Conservation (phyloP, 2,329 filamentous ascomycete genomes). For the Zalaria obscura region DNA sequence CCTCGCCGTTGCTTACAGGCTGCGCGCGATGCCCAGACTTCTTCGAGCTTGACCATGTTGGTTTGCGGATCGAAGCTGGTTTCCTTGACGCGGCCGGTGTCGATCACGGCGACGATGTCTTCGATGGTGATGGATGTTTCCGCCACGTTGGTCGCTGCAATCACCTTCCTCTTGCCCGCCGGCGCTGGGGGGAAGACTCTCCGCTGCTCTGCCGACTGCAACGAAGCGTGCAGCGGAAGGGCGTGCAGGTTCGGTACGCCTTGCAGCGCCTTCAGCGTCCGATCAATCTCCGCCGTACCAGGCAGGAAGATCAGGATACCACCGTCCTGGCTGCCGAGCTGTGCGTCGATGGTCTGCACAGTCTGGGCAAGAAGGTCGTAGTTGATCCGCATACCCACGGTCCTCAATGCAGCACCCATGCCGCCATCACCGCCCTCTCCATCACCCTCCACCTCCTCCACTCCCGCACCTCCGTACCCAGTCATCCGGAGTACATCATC, state of each 20-base stretch:
- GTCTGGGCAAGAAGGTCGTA: slow-evolving; percentile 74
- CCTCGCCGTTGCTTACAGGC: slow-evolving; percentile 91
- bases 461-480: slow-evolving; percentile 39
- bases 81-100: slow-evolving; percentile 90
- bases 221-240: slow-evolving; percentile 79
- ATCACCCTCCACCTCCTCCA: slow-evolving; percentile 30
- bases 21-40: slow-evolving; percentile 87
- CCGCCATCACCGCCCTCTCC: slow-evolving; percentile 28
- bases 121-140: slow-evolving; percentile 98
- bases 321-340: slow-evolving; percentile 59
- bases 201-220: slow-evolving; percentile 78
- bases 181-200: slow-evolving; percentile 70
- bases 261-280: slow-evolving; percentile 56
- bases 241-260: slow-evolving; percentile 56
- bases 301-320: slow-evolving; percentile 94
- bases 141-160: slow-evolving; percentile 91
- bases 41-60: slow-evolving; percentile 87
- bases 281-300: slow-evolving; percentile 80
- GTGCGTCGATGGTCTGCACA: slow-evolving; percentile 65
- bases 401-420: slow-evolving; percentile 26
- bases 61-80: slow-evolving; percentile 84
- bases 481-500: slow-evolving; percentile 77
- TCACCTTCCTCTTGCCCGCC: slow-evolving; percentile 71
- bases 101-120: slow-evolving; percentile 90
- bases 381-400: slow-evolving; percentile 65